A percentile compares a stretch with the other conserved stretches of the same genome.
Evolutionary conservation across 2,329 filamentous ascomycete species (phyloP).

Genomic region (Calonectria henricotiae): DNA sequence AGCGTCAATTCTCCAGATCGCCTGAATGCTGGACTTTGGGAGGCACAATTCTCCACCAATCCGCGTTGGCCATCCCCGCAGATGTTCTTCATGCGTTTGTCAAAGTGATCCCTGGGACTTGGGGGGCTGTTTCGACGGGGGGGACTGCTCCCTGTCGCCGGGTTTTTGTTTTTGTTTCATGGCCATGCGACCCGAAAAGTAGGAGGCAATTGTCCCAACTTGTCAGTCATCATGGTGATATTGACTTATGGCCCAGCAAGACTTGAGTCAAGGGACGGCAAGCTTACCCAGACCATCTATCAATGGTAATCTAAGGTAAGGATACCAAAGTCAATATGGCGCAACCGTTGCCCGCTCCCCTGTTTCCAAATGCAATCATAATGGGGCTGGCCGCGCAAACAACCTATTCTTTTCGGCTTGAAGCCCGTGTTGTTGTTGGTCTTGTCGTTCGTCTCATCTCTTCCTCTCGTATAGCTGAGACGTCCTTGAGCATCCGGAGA

Average conservation of each 20-base stretch:
- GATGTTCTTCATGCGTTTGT: conserved; percentile 38
- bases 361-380: not conserved
- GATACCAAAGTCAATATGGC: conserved; percentile 31
- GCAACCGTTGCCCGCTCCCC: conserved; percentile 26
- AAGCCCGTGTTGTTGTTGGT: not conserved
- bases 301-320: conserved; percentile 14
- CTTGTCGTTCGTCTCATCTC: conserved; percentile 21
- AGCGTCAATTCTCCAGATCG: conserved; percentile 50
- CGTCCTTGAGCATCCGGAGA: not conserved
- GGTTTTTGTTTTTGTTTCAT: conserved; percentile 52
- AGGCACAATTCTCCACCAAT: conserved; percentile 48
- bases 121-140: conserved; percentile 36
- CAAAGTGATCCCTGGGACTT: conserved; percentile 34
- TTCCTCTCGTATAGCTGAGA: conserved; percentile 28
- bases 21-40: conserved; percentile 47
- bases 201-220: conserved; percentile 14
- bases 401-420: conserved; percentile 2
- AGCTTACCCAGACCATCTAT: conserved; percentile 11
- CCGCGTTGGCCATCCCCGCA: conserved; percentile 38
- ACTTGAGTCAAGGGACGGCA: conserved; percentile 18
- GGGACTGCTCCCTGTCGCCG: conserved; percentile 27
- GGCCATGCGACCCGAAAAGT: conserved; percentile 43
- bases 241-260: conserved; percentile 7
- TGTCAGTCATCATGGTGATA: conserved; percentile 11
- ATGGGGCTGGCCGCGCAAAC: conserved; percentile 16